Evolutionary conservation across 2,329 filamentous ascomycete genomes (phyloP), one percentile per base, ranked within the genome.

Genomic region (Colletotrichum sp.): DNA sequence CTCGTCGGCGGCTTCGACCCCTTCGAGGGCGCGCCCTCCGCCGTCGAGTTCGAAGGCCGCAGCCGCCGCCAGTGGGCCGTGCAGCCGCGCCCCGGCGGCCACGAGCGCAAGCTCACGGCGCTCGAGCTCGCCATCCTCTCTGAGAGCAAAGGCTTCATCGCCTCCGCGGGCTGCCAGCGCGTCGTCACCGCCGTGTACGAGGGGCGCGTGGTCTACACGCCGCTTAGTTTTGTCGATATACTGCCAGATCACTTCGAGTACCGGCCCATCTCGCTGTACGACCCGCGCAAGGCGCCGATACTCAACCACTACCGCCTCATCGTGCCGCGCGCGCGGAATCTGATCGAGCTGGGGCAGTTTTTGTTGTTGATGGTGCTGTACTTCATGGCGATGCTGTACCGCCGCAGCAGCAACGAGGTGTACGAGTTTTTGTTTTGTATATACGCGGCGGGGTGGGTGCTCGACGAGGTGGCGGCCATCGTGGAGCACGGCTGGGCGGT

Each of bases 231-330:
- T 78, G 89, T 95, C 79, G 93, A 95, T 80, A 94, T 95, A 69
- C 86, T 95, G 3, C 93, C 93, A 0, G 93, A 95, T 80, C 91
- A 93, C 79, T 94, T 94, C 85, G 94, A 94, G 81, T 89, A 92
- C 79, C 91, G 92, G 65, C 92, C 92, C 1, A 92, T 95, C 58
- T 92, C 92, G 5, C 85, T 95, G 1, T 95, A 95, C 81, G 91
- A 94, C 79, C 93, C 93, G 4, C 85, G 91, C 21, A 89, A 90
- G 74, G 92, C 92, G 5, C 91, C 92, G 4, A 80, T 94, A 6
- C 86, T 95, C 16, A 94, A 95, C 77, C 93, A 95, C 78, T 93
- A 93, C 79, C 92, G 93, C 3, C 87, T 95, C 18, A 93, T 94
- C 78, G 93, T 95, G 1, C 93, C 93, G 0, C 88, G 92, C 18